Base-by-base conservation (phyloP, 257 asterid genomes). In the Avicennia marina region DNA sequence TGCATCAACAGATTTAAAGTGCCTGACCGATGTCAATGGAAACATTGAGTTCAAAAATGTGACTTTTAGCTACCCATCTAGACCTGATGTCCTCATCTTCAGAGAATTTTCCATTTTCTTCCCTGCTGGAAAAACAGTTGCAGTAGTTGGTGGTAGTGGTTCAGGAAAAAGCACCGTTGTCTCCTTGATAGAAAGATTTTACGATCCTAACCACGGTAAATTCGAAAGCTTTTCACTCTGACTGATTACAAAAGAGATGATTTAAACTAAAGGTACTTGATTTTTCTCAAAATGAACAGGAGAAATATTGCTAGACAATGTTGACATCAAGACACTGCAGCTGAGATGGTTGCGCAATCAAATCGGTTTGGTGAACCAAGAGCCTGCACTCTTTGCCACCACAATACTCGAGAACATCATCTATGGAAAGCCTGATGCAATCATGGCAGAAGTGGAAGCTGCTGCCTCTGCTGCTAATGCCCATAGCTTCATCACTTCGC, bases 341-440 rank as follows among this genome's bases (percentile, higher is more conserved):
- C 77, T 93, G 65, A 73, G 86, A 57, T 89, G 99, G 99, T 49
- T 93, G 69, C 72, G 99, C 24, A 87, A 84, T 74, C 97, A 93
- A 63, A 89, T 93, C 2, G 99, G 99, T 47, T 76, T 93, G 66
- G 99, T 93, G 72, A 93, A 93, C 68, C 99, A 93, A 86, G 99
- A 93, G 72, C 99, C 99, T 0, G 96, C 99, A 0, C 90, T 93
- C 41, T 93, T 93, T 64, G 99, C 99, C 36, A 93, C 99, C 70
- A 84, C 97, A 7, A 89, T 93, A 54, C 94, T 86, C 22, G 99
- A 93, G 54, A 93, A 93, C 68, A 93, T 93, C 65, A 69, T 93
- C 2, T 89, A 93, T 7, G 99, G 99, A 55, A 93, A 89, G 77
- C 86, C 96, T 7, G 95, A 84, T 40, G 99, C 99, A 26, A 84